Base-by-base conservation (phyloP, 2,329 filamentous ascomycete species). In the Ceratocystis cubensis region DNA sequence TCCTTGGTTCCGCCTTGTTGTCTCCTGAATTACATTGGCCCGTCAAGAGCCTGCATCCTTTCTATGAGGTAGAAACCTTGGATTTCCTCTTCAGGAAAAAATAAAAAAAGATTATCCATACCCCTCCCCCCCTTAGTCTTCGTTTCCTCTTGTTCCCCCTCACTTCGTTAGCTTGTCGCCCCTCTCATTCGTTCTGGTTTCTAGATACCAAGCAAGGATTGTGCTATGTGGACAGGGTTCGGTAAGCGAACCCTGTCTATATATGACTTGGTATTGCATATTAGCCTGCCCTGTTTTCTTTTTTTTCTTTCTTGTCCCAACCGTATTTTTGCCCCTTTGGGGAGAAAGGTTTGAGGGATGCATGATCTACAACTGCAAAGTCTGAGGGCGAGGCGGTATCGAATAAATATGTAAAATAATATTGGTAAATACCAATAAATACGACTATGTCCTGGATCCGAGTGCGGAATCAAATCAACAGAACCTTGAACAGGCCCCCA, bases 161-260 rank as follows among this genome's bases (percentile, higher is more conserved):
- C 50, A 56, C 28, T 56, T 56, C 10, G n/a, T 25, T 15, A 8
- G n/a, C 50, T 56, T 56, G 50, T 41, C 59, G 4, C 37, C 30
- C 15, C 30, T 20, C 20, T 45, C 59, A 30, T 41, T 37, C 59
- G 17, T 63, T 22, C 33, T 63, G 2, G 17, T 25, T 10, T 15
- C 46, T 4, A 2, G n/a, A 17, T 44, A 62, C 10, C 22, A 45
- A 45, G 13, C 59, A 57, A 33, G 53, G 53, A 20, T 25, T 25
- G 20, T 22, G 25, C 37, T 22, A 30, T 45, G 25, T 17, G 5
- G 8, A 45, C 61, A 62, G 61, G 61, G 61, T 45, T 62, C 61
- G 61, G 33, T 44, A 45, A 25, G 20, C 61, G 61, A 62, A 62
- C 61, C 61, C 61, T 62, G 61, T 33, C 13, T 13, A 30, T 48